Conservation (phyloP, 371 early-diverging fungal species). For the Apophysomyces sp. region DNA sequence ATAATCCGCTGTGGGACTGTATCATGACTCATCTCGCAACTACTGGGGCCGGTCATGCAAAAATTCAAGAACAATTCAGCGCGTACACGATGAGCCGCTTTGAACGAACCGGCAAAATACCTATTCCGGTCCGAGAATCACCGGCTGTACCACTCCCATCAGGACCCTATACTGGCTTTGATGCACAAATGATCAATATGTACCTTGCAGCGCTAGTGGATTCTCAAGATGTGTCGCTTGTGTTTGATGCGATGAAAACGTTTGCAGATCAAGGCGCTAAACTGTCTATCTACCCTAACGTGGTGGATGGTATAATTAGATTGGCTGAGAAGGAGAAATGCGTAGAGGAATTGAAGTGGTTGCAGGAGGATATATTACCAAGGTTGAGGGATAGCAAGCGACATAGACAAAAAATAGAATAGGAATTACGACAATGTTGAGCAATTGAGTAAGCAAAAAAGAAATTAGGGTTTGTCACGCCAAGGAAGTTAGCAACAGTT, state of each 20-base stretch:
- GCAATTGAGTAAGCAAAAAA: too few relatives aligned
- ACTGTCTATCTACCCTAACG: neutral
- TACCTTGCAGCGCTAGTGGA: slow-evolving; percentile 35
- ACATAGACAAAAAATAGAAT: neutral
- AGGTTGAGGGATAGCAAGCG: neutral
- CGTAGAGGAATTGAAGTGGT: slow-evolving; percentile 4
- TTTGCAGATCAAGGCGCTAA: slow-evolving; percentile 18
- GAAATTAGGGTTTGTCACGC: too few relatives aligned
- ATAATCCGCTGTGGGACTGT: slow-evolving; percentile 14
- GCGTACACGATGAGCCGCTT: slow-evolving; percentile 44
- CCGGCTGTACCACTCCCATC: slow-evolving; percentile 43
- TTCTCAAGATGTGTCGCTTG: slow-evolving; percentile 39
- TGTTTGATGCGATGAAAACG: slow-evolving; percentile 38
- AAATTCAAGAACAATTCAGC: slow-evolving; percentile 33
- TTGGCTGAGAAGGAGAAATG: slow-evolving; percentile 3
- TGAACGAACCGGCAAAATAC: slow-evolving; percentile 35
- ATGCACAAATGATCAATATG: slow-evolving; percentile 40
- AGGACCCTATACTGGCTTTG: slow-evolving; percentile 39
- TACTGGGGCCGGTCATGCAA: neutral
- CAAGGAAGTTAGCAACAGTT: too few relatives aligned
- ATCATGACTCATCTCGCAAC: slow-evolving; percentile 12
- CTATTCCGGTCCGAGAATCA: slow-evolving; percentile 39
- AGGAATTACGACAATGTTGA: neutral
- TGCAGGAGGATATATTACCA: slow-evolving; percentile 5
- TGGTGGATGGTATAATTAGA: neutral